Evolutionary conservation across 768 basidiomycete species (phyloP), one percentile per base, ranked within the genome.

Genomic region (Lyophyllum shimeji): DNA sequence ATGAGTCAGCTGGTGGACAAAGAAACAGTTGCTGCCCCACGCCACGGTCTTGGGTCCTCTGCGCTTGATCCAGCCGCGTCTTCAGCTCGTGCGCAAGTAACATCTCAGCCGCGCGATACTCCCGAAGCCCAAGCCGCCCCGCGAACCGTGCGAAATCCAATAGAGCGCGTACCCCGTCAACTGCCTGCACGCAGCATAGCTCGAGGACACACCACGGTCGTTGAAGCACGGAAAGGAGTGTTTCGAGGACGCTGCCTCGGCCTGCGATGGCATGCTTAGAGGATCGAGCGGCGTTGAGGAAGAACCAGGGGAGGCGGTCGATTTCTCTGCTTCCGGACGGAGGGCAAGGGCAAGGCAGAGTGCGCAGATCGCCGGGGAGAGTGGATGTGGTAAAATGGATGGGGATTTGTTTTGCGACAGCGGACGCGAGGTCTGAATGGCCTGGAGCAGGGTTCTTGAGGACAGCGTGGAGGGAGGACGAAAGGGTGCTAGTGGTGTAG

Each of bases 151-250:
- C n/a, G 17, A 40, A 40, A 3, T 7, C 39, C 15, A 40, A 15
- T n/a, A 40, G n/a, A 2, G 39, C 39, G 15, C 48, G 37, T 17
- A 50, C n/a, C 18, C 3, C 48, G 18, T 9, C 48, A 5, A n/a
- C 6, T 9, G 48, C 7, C 5, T 18, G 29, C 48, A 27, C 31
- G 37, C 48, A 50, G 48, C 48, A 50, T 18, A 50, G 33, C 18
- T 50, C 48, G 18, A 50, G 48, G n/a, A 29, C 18, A 12, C 48
- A 50, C 48, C 48, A 50, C 4, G 48, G 48, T 4, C 48, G 48
- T 3, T 3, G 48, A 17, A 50, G 48, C 18, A 50, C 48, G 7
- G 48, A 21, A 18, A 50, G 48, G 48, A 50, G 48, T 1, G 48
- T 50, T 18, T 33, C 31, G 31, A 50, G 48, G 18, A 23, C 18